Base-by-base conservation (phyloP, 208 protist species). In the Acanthamoeba culbertsoni region DNA sequence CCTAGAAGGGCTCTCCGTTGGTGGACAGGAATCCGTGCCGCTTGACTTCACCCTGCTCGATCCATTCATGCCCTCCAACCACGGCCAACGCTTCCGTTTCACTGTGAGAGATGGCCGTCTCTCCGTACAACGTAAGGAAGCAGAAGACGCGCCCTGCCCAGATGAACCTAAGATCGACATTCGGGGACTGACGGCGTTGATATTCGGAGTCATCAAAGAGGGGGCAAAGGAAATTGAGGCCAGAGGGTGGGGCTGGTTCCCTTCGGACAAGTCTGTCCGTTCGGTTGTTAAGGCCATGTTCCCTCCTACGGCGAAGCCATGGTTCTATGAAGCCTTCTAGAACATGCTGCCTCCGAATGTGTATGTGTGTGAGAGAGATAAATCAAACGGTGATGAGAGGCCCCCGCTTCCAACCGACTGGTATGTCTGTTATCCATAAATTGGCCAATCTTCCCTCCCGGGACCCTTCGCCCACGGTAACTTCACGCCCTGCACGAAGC, bases 41-140 rank as follows among this genome's bases (percentile, higher is more conserved):
- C 71, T 82, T 31, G 71, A 82, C n/a, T 82, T 82, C 43, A 82
- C 71, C 5, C 71, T 82, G 12, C 71, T 82, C 42, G 71, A 82
- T 31, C 42, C 71, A 5, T 82, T 82, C 71, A 37, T 82, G 26
- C n/a, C 71, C 0, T 3, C 43, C 43, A 82, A 82, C 71, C 37
- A 82, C 71, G 6, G 35, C 28, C 40, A 33, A 40, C 43, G 71
- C 16, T 82, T 45, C 71, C 16, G 71, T n/a, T 82, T 82, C 45
- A 37, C n/a, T n/a, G 37, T 33, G 31, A 10, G 8, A 6, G 18
- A 82, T 37, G 71, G 71, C 1, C 23, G 37, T n/a, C 71, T 82
- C 71, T 26, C 2, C 71, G 71, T 82, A 4, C 20, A 82, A 3
- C 43, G 26, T 1, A 18, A 8, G 7, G 43, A 51, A 26, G 42